Conservation (phyloP, 2,329 filamentous ascomycete species). For the Colletotrichum phormii region DNA sequence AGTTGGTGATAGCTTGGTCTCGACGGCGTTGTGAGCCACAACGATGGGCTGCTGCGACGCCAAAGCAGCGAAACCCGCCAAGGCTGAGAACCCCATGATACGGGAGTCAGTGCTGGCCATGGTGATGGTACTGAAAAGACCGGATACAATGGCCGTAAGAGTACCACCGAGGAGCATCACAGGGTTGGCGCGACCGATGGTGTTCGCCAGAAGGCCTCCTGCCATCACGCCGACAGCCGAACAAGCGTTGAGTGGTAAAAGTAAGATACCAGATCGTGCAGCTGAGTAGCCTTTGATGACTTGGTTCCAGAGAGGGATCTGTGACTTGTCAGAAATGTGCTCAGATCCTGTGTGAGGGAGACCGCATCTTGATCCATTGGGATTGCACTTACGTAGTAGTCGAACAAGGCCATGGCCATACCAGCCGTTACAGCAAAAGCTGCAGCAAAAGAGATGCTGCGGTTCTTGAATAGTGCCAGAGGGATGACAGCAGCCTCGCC, state of each 20-base stretch:
- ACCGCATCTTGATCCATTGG: too few species aligned
- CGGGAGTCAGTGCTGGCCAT: neutral
- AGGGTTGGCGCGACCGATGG: neutral
- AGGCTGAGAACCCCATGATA: neutral
- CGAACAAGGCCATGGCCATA: neutral
- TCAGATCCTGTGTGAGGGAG: neutral
- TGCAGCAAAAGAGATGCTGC: neutral
- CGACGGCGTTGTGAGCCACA: neutral
- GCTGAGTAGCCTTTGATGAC: neutral
- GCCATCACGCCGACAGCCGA: neutral
- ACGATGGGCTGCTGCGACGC: neutral
- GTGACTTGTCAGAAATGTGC: neutral
- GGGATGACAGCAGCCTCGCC: neutral
- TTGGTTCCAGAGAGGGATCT: neutral
- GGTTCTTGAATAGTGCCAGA: neutral
- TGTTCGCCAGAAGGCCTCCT: neutral
- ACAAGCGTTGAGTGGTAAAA: neutral
- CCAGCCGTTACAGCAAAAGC: neutral
- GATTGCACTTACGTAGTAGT: neutral
- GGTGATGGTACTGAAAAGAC: neutral
- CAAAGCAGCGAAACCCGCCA: neutral
- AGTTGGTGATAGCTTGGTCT: neutral
- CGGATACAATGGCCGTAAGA: neutral
- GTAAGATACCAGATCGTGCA: neutral
- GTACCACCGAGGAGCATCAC: neutral